phyloP scores from a whole-genome alignment of 345 rosid species.

The Gossypium sturtianum region DNA sequence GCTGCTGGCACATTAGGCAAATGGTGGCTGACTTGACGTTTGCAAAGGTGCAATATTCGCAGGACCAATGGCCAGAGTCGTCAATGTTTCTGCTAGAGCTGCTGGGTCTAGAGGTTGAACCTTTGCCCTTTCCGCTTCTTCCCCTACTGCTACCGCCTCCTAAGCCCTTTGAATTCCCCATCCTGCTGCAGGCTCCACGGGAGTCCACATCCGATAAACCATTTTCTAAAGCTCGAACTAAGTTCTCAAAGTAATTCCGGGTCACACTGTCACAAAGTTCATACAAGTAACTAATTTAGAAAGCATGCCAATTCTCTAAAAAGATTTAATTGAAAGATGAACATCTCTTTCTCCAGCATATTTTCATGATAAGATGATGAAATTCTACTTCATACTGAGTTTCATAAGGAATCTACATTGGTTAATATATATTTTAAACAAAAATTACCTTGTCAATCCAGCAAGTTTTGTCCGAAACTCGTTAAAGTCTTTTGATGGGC shows the following conservation, averaged over 20 bases:
- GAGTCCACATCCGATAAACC: slow-evolving; percentile 74
- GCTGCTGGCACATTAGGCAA: slow-evolving; percentile 71
- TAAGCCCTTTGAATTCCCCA: slow-evolving; percentile 42
- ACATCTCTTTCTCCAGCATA: background rate
- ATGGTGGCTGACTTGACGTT: slow-evolving; percentile 45
- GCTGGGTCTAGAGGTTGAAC: slow-evolving; percentile 54
- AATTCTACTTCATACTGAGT: background rate
- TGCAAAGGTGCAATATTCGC: slow-evolving; percentile 68
- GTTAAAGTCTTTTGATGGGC: slow-evolving; percentile 66
- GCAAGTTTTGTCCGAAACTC: slow-evolving; percentile 86
- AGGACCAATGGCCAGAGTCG: slow-evolving; percentile 63
- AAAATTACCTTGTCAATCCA: slow-evolving; percentile 64
- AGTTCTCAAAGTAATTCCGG: slow-evolving; percentile 73
- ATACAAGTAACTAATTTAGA: background rate
- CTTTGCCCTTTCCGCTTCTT: slow-evolving; percentile 36
- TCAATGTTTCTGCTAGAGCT: slow-evolving; percentile 39
- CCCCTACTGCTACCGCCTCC: slow-evolving; percentile 31
- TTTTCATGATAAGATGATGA: background rate
- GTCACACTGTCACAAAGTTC: slow-evolving; percentile 43
- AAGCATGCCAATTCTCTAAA: background rate
- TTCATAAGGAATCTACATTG: background rate
- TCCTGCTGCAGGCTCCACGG: slow-evolving; percentile 46
- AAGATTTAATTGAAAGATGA: background rate
- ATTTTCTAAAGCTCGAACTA: slow-evolving; percentile 74
- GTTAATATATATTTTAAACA: background rate